A percentile compares a stretch with the other conserved stretches of the same genome.
Conservation (phyloP, 2,329 filamentous ascomycete genomes). For the Alternaria atra region DNA sequence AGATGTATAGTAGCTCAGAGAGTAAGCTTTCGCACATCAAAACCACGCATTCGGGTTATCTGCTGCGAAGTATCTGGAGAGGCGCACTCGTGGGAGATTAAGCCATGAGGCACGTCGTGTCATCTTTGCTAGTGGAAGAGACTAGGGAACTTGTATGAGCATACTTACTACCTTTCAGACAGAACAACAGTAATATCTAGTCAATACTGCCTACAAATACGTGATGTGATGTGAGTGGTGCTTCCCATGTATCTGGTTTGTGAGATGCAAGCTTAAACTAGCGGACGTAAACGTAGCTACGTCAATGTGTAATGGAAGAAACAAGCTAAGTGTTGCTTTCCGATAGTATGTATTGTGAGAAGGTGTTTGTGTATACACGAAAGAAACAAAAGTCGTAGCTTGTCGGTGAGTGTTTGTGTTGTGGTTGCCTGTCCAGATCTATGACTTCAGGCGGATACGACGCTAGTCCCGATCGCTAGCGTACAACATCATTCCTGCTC, state of each 20-base stretch:
- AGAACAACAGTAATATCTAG: not conserved
- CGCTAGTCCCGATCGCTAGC: not conserved
- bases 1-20: slow-evolving; percentile 10
- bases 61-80: slow-evolving; percentile 18
- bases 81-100: slow-evolving; percentile 8
- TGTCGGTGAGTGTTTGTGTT: not conserved
- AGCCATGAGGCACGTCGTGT: slow-evolving; percentile 1
- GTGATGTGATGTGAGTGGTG: not conserved
- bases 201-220: not conserved
- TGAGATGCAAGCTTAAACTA: not conserved
- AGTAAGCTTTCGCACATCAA: slow-evolving; percentile 13
- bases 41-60: slow-evolving; percentile 11
- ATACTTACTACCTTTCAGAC: not conserved
- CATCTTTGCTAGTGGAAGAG: not conserved
- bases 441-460: not conserved
- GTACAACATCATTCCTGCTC: not conserved
- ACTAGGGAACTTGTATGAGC: not conserved
- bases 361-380: not conserved
- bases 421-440: not conserved
- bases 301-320: not conserved
- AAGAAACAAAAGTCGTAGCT: not conserved
- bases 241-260: not conserved
- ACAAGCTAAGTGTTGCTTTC: not conserved
- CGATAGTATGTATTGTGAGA: not conserved
- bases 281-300: not conserved